Evolutionary conservation across 176 grass and related monocot genomes (phyloP).

Genomic region (Tuctoria greenei): DNA sequence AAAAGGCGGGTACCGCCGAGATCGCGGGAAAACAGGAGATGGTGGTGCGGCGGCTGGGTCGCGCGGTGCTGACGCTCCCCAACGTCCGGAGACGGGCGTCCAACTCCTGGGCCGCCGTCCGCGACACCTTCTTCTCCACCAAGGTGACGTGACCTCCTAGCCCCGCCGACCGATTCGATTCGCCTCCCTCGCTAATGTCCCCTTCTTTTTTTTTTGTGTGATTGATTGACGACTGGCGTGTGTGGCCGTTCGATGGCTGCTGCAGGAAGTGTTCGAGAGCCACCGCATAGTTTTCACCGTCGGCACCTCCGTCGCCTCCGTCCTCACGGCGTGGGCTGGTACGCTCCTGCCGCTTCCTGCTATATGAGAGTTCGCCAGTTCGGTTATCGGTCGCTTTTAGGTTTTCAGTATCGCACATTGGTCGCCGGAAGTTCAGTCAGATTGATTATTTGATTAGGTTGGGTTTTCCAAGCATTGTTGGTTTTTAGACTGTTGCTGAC

Average conservation of each 20-base stretch:
- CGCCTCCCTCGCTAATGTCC: not conserved
- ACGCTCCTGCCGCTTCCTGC: slow-evolving; percentile 9
- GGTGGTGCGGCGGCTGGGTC: slow-evolving; percentile 62
- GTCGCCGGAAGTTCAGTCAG: not conserved
- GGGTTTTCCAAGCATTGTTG: not conserved
- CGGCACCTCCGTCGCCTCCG: slow-evolving; percentile 81
- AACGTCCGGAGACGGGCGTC: slow-evolving; percentile 60
- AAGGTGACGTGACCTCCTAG: slow-evolving; percentile 54
- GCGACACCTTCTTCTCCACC: slow-evolving; percentile 82
- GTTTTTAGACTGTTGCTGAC: not conserved
- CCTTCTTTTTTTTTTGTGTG: not conserved
- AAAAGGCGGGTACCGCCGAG: not conserved
- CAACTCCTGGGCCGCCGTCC: slow-evolving; percentile 70
- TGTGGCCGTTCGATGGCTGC: slow-evolving; percentile 21
- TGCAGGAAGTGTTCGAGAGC: slow-evolving; percentile 77
- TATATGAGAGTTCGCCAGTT: not conserved
- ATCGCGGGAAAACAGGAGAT: slow-evolving; percentile 39
- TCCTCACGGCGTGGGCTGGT: slow-evolving; percentile 92
- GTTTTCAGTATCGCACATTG: not conserved
- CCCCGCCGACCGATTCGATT: not conserved
- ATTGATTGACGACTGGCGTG: not conserved
- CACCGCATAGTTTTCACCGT: slow-evolving; percentile 87
- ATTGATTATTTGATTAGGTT: slow-evolving; percentile 16
- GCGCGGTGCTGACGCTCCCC: slow-evolving; percentile 49
- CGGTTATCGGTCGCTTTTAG: not conserved